Evolutionary conservation across 2,329 filamentous ascomycete species (phyloP).

Genomic region (Calonectria fujianensis): DNA sequence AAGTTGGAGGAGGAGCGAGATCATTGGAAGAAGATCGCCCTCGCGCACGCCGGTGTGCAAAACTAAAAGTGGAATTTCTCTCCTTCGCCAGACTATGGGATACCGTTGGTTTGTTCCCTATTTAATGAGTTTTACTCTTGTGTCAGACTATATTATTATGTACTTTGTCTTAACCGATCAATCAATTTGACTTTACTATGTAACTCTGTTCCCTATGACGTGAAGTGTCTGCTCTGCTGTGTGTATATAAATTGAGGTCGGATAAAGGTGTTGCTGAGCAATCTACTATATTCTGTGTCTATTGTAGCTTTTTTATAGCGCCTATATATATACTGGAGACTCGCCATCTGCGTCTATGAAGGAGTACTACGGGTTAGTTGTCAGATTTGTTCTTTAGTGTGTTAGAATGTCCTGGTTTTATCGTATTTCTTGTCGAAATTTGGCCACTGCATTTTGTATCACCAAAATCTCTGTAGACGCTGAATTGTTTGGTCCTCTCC

Average conservation of each 20-base stretch:
- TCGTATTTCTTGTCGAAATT: neutral
- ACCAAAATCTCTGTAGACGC: neutral
- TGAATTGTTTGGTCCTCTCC: neutral
- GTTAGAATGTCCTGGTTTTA: neutral
- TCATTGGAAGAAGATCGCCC: conserved; percentile 77
- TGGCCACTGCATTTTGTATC: neutral
- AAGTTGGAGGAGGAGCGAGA: conserved; percentile 80
- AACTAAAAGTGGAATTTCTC: conserved; percentile 58
- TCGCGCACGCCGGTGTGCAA: conserved; percentile 63
- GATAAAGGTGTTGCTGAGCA: no score
- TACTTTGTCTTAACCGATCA: conserved; percentile 17
- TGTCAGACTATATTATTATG: conserved; percentile 18
- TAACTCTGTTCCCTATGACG: no score
- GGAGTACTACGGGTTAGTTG: no score
- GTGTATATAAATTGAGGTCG: no score
- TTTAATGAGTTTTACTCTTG: conserved; percentile 20
- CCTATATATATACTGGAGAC: neutral
- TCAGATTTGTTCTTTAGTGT: neutral
- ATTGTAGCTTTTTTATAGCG: neutral
- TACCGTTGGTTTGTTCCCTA: conserved; percentile 32
- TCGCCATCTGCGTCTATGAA: no score
- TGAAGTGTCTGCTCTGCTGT: no score
- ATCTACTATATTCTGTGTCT: no score
- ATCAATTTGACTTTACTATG: neutral
- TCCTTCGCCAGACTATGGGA: conserved; percentile 50